These are phyloP conservation scores for Apocynum venetum DNA, from an alignment of 257 asterid species.

Conservation along the genomic window DNA sequence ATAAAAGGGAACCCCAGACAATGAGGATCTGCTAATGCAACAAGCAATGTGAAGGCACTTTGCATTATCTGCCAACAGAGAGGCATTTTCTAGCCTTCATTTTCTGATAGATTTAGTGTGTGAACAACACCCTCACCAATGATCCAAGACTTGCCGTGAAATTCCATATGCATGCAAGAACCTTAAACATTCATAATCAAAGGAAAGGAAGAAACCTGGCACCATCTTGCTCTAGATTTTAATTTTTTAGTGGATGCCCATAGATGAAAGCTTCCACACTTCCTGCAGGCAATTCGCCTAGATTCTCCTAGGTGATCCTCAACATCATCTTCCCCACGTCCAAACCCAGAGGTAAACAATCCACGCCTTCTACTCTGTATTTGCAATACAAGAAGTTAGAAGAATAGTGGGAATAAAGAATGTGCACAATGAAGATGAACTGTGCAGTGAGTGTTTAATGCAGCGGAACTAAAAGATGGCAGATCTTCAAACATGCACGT, in stretches of 20 bases:
- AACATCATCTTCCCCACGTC: constrained; percentile 48
- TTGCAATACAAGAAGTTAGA: constrained; percentile 18
- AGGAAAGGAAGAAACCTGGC: constrained; percentile 60
- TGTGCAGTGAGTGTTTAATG: not conserved
- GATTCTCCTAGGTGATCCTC: constrained; percentile 57
- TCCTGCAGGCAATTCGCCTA: constrained; percentile 75
- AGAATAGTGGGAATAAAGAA: constrained; percentile 5
- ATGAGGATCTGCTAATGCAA: not conserved
- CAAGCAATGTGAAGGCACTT: not conserved
- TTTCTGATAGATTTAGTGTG: not conserved
- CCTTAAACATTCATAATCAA: not conserved
- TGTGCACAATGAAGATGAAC: not conserved
- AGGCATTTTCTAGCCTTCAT: not conserved
- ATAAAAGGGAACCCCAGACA: not conserved
- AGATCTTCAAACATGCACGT: not conserved
- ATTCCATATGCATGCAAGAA: not conserved
- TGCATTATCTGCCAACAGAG: not conserved
- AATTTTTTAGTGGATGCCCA: constrained; percentile 69
- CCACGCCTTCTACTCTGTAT: constrained; percentile 62
- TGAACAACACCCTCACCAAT: not conserved
- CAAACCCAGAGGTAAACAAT: constrained; percentile 42
- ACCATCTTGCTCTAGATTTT: constrained; percentile 97
- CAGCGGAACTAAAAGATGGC: not conserved
- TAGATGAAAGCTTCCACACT: constrained; percentile 74
- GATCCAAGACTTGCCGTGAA: not conserved